These are phyloP conservation scores for Acanthamoeba lenticulata DNA, from an alignment of 208 protist species.

Conservation along the genomic window DNA sequence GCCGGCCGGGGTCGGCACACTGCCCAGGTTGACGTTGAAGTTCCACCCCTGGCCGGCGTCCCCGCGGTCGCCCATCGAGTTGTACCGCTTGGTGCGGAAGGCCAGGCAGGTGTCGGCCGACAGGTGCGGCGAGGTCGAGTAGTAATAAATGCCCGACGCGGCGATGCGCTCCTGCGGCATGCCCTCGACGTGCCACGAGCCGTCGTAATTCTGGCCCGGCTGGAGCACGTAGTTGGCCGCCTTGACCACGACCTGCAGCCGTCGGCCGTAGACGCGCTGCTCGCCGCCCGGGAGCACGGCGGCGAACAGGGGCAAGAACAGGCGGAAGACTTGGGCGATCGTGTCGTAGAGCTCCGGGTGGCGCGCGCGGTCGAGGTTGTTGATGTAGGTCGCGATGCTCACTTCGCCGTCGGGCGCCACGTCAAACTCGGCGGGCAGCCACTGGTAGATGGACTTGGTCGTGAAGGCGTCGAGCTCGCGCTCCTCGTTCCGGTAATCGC, in stretches of 20 bases:
- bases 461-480: too few species aligned
- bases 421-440: conserved; percentile 32
- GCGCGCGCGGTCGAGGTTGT: too few species aligned
- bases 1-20: not conserved
- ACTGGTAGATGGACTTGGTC: conserved; percentile 51
- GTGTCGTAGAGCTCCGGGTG: too few species aligned
- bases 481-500: too few species aligned
- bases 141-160: too few species aligned
- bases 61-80: not conserved
- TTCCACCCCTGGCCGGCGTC: not conserved
- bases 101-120: conserved; percentile 55
- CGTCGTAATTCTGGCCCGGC: not conserved
- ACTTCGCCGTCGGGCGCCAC: not conserved
- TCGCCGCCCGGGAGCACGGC: not conserved
- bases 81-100: conserved; percentile 58
- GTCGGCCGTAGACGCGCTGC: not conserved
- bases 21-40: not conserved
- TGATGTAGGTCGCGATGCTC: too few species aligned
- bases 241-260: conserved; percentile 7
- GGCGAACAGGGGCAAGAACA: conserved; percentile 77
- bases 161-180: too few species aligned
- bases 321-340: conserved; percentile 43
- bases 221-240: not conserved
- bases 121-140: conserved; percentile 67
- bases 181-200: too few species aligned